A percentile compares a stretch with the other conserved stretches of the same genome.
Conservation (phyloP, 2,329 filamentous ascomycete species). For the Didymella glomerata region DNA sequence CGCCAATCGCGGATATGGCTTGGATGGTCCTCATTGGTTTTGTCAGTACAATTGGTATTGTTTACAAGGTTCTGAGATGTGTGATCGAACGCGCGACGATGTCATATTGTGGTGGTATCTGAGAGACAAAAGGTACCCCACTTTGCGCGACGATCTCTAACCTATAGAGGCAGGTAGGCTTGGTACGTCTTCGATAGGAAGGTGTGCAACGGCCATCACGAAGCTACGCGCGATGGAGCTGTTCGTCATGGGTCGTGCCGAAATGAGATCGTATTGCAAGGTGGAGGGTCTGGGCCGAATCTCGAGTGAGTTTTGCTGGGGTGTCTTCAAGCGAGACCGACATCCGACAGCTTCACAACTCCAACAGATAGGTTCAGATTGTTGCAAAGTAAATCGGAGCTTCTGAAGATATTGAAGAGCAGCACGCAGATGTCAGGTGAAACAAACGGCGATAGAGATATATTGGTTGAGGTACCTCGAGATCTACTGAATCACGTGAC, state of each 20-base stretch:
- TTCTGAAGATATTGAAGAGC: neutral
- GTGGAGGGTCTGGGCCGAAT: neutral
- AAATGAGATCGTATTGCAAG: neutral
- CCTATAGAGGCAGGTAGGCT: slow-evolving; percentile 16
- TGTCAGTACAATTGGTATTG: neutral
- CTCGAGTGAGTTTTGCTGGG: neutral
- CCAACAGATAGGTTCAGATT: neutral
- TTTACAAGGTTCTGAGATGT: neutral
- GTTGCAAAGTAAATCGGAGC: neutral
- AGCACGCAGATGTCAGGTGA: neutral
- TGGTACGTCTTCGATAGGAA: neutral
- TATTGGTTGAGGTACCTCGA: neutral
- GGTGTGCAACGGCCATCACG: neutral
- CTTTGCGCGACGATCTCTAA: slow-evolving; percentile 12
- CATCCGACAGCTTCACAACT: neutral
- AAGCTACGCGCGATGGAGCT: neutral
- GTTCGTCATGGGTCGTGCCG: neutral
- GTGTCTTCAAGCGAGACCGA: neutral
- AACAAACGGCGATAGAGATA: too few relatives aligned
- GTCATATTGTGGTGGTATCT: neutral
- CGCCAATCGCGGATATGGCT: neutral
- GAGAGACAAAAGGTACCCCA: slow-evolving; percentile 9
- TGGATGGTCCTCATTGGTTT: neutral
- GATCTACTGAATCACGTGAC: neutral
- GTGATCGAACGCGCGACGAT: neutral